phyloP scores from a whole-genome alignment of 1,284 basidiomycete species.

The Moniliophthora roreri region DNA sequence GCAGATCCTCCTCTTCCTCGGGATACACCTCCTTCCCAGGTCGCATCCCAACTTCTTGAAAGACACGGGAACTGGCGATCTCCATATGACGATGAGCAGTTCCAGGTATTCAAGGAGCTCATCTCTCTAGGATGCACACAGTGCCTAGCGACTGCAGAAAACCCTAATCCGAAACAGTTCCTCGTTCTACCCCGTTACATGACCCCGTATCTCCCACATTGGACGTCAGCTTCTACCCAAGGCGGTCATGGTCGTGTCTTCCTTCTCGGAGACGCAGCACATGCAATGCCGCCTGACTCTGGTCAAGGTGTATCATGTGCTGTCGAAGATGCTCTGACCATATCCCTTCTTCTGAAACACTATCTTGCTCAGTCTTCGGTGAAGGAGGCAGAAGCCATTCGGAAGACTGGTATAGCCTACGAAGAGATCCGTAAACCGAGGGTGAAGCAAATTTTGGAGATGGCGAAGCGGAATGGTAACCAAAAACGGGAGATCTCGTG shows the following conservation, averaged over 20 bases:
- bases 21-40: conserved; percentile 21
- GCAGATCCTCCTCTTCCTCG: conserved; percentile 24
- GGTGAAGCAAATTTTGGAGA: conserved; percentile 30
- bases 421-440: conserved; percentile 32
- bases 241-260: conserved; percentile 30
- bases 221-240: conserved; percentile 19
- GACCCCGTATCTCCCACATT: conserved; percentile 30
- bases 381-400: background rate
- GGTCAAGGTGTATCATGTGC: conserved; percentile 39
- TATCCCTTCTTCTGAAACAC: conserved; percentile 33
- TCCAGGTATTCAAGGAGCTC: conserved; percentile 22
- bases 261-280: conserved; percentile 37
- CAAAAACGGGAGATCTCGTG: conserved; percentile 28
- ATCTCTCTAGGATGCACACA: conserved; percentile 27
- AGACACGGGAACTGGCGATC: conserved; percentile 33
- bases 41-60: conserved; percentile 30
- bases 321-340: conserved; percentile 33
- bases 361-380: conserved; percentile 23
- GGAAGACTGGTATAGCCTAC: conserved; percentile 22
- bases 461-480: conserved; percentile 29
- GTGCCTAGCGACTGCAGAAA: background rate
- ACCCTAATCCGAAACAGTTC: conserved; percentile 7
- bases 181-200: conserved; percentile 35
- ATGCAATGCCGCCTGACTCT: conserved; percentile 37
- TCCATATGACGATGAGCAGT: conserved; percentile 25